Conservation (phyloP, 1,284 basidiomycete species). For the Vanrija sp. region DNA sequence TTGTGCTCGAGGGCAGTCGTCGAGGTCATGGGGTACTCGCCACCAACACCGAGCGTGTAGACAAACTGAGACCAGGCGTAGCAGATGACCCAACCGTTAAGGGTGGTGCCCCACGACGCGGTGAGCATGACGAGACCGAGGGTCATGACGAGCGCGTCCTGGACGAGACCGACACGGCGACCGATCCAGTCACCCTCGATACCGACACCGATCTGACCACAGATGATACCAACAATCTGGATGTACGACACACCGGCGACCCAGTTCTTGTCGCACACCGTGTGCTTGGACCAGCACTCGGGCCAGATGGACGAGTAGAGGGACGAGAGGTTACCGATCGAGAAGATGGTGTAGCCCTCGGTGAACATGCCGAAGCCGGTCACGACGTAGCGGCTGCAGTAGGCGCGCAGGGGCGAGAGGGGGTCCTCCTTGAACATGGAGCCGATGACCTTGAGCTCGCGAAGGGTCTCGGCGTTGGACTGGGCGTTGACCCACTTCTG, state of each 20-base stretch:
- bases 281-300: conserved; percentile 51
- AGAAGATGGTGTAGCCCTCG: conserved; percentile 48
- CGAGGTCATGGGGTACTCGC: conserved; percentile 57
- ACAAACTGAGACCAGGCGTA: conserved; percentile 54
- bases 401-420: conserved; percentile 49
- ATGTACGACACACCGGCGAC: conserved; percentile 46
- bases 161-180: conserved; percentile 52
- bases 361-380: conserved; percentile 56
- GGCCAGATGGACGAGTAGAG: conserved; percentile 55
- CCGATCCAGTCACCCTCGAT: conserved; percentile 58
- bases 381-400: conserved; percentile 53
- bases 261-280: conserved; percentile 52
- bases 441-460: conserved; percentile 51
- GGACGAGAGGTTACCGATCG: conserved; percentile 54
- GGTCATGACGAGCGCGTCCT: conserved; percentile 49
- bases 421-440: conserved; percentile 54
- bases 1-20: conserved; percentile 54
- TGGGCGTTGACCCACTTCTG: conserved; percentile 50
- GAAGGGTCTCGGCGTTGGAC: conserved; percentile 48
- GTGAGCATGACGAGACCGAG: conserved; percentile 56
- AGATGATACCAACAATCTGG: conserved; percentile 52
- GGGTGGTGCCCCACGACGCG: conserved; percentile 53
- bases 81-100: conserved; percentile 57
- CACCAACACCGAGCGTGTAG: conserved; percentile 54
- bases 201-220: conserved; percentile 56